A percentile compares a stretch with the other conserved stretches of the same genome.
Evolutionary conservation across 1,284 basidiomycete species (phyloP).

Genomic region (Puccinia horiana): DNA sequence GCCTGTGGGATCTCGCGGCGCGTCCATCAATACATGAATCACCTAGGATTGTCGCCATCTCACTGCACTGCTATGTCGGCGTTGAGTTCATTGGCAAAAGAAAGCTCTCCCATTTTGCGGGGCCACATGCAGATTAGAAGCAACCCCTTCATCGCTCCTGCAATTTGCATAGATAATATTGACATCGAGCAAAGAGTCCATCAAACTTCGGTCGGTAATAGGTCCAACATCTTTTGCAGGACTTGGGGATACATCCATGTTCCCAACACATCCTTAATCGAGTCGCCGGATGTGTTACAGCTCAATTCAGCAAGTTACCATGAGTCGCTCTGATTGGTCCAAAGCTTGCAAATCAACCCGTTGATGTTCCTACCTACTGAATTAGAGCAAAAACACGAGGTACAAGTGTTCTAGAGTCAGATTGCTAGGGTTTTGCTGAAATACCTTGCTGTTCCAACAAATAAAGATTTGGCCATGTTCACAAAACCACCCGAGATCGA

Average conservation of each 20-base stretch:
- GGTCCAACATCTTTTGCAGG: neutral
- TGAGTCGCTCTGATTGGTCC: neutral
- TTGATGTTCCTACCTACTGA: conserved; percentile 1
- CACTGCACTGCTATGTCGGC: neutral
- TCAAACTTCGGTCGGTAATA: neutral
- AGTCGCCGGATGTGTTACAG: neutral
- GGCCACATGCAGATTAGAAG: neutral
- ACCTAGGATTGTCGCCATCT: neutral
- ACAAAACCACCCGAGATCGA: neutral
- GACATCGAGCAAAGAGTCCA: too few species aligned
- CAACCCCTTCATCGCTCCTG: neutral
- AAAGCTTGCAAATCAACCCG: neutral
- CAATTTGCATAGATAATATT: neutral
- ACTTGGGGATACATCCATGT: neutral
- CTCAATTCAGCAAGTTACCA: neutral
- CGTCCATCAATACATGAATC: neutral
- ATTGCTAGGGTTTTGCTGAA: neutral
- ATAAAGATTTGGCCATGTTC: neutral
- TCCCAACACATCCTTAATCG: neutral
- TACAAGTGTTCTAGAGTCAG: neutral
- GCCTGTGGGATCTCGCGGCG: neutral
- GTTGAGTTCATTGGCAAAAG: neutral
- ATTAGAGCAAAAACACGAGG: neutral
- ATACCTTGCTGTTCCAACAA: neutral
- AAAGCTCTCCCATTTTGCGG: neutral